A percentile compares a stretch with the other conserved stretches of the same genome.
Conservation (phyloP, 2,329 filamentous ascomycete species). For the Monilinia aucupariae region DNA sequence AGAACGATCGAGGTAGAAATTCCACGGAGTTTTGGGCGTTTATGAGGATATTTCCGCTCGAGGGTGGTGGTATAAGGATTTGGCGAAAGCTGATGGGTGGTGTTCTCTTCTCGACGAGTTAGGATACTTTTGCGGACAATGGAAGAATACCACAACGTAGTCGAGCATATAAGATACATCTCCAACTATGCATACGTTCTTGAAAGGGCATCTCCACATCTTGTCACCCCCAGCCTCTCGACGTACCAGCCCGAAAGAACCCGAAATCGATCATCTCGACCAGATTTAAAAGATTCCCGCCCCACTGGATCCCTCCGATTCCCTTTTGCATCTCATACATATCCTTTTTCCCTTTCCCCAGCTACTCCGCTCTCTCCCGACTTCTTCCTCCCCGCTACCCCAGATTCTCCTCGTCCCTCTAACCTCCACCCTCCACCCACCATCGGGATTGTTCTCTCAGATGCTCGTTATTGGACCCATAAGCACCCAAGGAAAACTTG, state of each 20-base stretch:
- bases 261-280: not conserved
- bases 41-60: not conserved
- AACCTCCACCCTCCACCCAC: not conserved
- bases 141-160: not conserved
- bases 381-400: not conserved
- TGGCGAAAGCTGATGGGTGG: not conserved
- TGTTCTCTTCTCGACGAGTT: not conserved
- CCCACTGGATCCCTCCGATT: not conserved
- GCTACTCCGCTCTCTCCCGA: not conserved
- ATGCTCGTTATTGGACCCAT: not conserved
- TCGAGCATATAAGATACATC: not conserved
- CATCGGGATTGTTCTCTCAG: not conserved
- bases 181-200: slow-evolving; percentile 1
- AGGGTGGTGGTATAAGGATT: not conserved
- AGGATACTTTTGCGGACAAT: not conserved
- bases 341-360: not conserved
- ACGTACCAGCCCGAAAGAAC: not conserved
- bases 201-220: slow-evolving; percentile 7
- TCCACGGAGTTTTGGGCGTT: slow-evolving; percentile 12
- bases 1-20: slow-evolving; percentile 1
- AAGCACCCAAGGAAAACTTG: not conserved
- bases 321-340: not conserved
- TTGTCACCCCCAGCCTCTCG: not conserved
- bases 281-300: not conserved
- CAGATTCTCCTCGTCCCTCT: not conserved